Base-by-base conservation (phyloP, 495 filamentous ascomycete genomes). In the Podospora anserina region DNA sequence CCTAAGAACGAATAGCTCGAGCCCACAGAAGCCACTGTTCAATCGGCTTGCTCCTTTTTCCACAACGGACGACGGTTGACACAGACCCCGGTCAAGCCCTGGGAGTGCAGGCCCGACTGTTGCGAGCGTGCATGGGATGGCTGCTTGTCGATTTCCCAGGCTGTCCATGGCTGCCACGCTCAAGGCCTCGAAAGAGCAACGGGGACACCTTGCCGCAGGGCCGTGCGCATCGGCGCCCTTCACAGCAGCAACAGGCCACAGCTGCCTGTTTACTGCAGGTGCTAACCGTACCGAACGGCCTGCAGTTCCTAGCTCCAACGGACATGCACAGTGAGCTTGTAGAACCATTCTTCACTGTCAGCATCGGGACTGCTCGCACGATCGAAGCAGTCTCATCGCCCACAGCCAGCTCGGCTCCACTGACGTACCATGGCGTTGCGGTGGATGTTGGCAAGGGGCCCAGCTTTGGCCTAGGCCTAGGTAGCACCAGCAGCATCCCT, bases 21-120 rank as follows among this genome's bases (percentile, higher is more conserved):
- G 57, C 65, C 61, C 56, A 66, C 65, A 62, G 66, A 34, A 60
- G 54, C 61, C 66, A 65, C 69, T 44, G 15, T 5, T 65, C 28
- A n/a, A n/a, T 63, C 63, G 66, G 63, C 54, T 64, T 68, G 66
- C 66, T 55, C 20, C 28, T 65, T 32, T 65, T 61, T 63, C 44
- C 61, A 68, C 66, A 59, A 58, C 58, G 62, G 68, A 63, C 39
- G 67, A 20, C 63, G 44, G 55, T 20, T 26, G 55, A 58, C n/a
- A 28, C 58, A 66, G 32, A 58, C 69, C 69, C 69, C 18, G 63
- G 63, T 58, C 60, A 23, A 53, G 27, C 57, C 15, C 60, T 53
- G 63, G 69, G 65, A 60, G 59, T 34, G 39, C 65, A 70, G 69
- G 69, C 65, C 69, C 69, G 69, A 68, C 6, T 27, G 68, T 71